Percentiles rank a stretch among this genome's conserved stretches.
Conservation (phyloP, 129 eudicot species). For the Solidago caesia region DNA sequence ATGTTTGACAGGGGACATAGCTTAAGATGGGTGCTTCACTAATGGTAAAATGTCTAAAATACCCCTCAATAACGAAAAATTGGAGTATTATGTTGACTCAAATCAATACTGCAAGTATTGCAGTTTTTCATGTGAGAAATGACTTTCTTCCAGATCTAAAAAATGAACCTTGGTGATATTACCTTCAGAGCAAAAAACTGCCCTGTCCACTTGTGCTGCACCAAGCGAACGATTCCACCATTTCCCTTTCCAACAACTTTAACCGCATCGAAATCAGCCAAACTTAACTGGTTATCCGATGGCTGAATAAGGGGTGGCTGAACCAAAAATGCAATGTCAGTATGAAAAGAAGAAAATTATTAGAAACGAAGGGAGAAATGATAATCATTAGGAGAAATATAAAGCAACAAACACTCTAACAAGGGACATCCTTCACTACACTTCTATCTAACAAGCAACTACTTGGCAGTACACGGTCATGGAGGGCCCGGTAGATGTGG, state of each 20-base stretch:
- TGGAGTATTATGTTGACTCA: neutral
- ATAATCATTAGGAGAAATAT: too few species aligned
- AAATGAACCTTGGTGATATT: conserved; percentile 12
- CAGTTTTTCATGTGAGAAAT: neutral
- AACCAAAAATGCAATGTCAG: conserved; percentile 26
- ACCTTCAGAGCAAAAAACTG: conserved; percentile 99
- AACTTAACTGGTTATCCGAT: conserved; percentile 82
- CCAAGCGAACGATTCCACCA: conserved; percentile 96
- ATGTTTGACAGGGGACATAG: neutral
- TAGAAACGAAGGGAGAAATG: too few species aligned
- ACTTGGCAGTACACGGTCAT: too few species aligned
- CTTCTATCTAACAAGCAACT: too few species aligned
- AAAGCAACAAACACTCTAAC: too few species aligned
- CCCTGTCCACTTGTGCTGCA: conserved; percentile 97
- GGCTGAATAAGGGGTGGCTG: conserved; percentile 93
- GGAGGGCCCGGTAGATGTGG: too few species aligned
- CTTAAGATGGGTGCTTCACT: neutral
- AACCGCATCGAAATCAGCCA: conserved; percentile 90
- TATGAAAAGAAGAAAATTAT: conserved; percentile 4
- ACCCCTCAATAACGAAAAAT: neutral
- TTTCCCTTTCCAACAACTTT: conserved; percentile 96
- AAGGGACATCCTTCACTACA: too few species aligned
- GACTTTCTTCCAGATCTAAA: conserved; percentile 13
- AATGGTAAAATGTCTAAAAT: neutral
- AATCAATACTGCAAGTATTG: neutral